These are phyloP conservation scores for Pseudocercospora fuligena DNA, from an alignment of 2,329 filamentous ascomycete species.

Conservation along the genomic window DNA sequence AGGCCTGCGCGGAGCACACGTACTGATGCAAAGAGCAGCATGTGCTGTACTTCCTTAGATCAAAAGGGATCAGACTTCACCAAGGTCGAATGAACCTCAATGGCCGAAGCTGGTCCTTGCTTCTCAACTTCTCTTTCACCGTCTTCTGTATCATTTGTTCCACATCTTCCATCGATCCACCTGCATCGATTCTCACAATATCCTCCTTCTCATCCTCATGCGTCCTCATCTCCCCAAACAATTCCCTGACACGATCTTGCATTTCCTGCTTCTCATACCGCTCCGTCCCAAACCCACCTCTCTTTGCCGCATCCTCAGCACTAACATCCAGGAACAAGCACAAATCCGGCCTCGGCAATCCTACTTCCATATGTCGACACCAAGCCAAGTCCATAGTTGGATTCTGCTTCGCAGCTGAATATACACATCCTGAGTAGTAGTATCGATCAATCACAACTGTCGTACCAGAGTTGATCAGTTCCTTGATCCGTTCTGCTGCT, in stretches of 20 bases:
- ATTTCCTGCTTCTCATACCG: constrained; percentile 84
- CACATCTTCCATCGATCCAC: constrained; percentile 57
- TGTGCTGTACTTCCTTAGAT: neutral
- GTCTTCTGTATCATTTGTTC: constrained; percentile 42
- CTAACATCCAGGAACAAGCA: constrained; percentile 86
- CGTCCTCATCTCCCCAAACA: constrained; percentile 64
- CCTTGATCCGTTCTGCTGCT: constrained; percentile 49
- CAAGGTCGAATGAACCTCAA: constrained; percentile 26
- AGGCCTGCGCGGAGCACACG: too few species aligned
- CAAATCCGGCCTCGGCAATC: constrained; percentile 83
- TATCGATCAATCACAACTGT: constrained; percentile 90
- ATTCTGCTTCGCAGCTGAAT: constrained; percentile 85
- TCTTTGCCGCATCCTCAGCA: constrained; percentile 69
- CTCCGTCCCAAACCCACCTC: constrained; percentile 89
- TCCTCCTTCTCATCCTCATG: constrained; percentile 56
- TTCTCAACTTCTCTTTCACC: constrained; percentile 25
- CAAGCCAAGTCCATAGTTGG: constrained; percentile 72
- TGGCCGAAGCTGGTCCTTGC: constrained; percentile 1
- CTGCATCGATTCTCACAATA: constrained; percentile 61
- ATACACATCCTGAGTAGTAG: constrained; percentile 92
- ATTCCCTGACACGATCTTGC: constrained; percentile 75
- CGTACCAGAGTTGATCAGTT: constrained; percentile 64
- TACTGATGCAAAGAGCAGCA: neutral
- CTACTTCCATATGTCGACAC: constrained; percentile 83
- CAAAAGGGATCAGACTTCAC: constrained; percentile 11